Evolutionary conservation across 352 stramenopile genomes (phyloP).

Genomic region (Pythium volutum): DNA sequence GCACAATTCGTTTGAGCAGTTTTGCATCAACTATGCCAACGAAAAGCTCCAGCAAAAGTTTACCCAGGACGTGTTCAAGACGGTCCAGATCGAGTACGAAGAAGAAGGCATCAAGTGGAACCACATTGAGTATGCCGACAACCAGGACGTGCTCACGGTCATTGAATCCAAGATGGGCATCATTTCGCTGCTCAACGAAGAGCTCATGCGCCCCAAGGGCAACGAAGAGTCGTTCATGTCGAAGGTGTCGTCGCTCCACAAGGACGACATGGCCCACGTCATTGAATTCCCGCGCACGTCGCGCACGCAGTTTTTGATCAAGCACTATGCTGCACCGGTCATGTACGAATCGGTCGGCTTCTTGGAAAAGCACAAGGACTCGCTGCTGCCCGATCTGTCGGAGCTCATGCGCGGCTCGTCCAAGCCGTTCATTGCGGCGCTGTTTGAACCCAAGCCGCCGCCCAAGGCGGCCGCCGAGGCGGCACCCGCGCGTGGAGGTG

Average conservation of each 20-base stretch:
- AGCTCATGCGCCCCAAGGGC: slow-evolving; percentile 86
- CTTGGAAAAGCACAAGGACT: slow-evolving; percentile 96
- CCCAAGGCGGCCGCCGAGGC: slow-evolving; percentile 37
- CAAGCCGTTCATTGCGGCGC: slow-evolving; percentile 65
- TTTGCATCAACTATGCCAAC: slow-evolving; percentile 84
- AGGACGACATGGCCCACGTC: slow-evolving; percentile 79
- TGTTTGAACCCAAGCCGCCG: slow-evolving; percentile 68
- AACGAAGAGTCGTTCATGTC: slow-evolving; percentile 85
- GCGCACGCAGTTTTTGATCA: slow-evolving; percentile 92
- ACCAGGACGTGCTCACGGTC: slow-evolving; percentile 85
- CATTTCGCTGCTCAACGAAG: slow-evolving; percentile 89
- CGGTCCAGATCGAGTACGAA: slow-evolving; percentile 94
- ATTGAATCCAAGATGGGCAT: slow-evolving; percentile 89
- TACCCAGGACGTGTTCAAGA: slow-evolving; percentile 95
- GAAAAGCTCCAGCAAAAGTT: slow-evolving; percentile 88
- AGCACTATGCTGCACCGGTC: slow-evolving; percentile 94
- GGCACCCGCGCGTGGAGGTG: slow-evolving; percentile 15
- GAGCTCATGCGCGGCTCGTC: slow-evolving; percentile 78
- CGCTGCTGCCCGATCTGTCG: slow-evolving; percentile 92
- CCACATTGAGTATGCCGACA: slow-evolving; percentile 90
- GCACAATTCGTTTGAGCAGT: slow-evolving; percentile 89
- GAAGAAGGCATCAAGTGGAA: slow-evolving; percentile 92
- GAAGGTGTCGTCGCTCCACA: slow-evolving; percentile 80
- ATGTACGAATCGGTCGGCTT: slow-evolving; percentile 93
- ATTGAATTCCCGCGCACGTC: slow-evolving; percentile 84